Evolutionary conservation across 495 filamentous ascomycete genomes (phyloP).

Genomic region (Neurospora sublineolata): DNA sequence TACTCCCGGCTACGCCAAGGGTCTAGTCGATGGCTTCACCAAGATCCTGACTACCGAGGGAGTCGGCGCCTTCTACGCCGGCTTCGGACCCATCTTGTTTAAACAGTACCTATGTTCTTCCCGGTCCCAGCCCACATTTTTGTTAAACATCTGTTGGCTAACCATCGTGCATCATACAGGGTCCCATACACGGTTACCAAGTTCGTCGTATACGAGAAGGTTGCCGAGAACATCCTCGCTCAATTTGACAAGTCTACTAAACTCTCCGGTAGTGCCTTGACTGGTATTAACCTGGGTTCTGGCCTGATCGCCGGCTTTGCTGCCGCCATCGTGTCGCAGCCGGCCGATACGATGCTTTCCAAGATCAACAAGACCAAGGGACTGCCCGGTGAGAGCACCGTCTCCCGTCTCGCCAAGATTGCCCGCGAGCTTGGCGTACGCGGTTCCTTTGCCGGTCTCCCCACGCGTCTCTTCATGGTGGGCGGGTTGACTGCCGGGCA

Average conservation of each 20-base stretch:
- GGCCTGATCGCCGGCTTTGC: conserved; percentile 82
- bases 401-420: conserved; percentile 66
- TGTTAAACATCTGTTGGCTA: not conserved
- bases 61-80: conserved; percentile 60
- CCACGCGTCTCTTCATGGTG: conserved; percentile 63
- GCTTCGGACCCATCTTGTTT: conserved; percentile 63
- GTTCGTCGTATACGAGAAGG: conserved; percentile 85
- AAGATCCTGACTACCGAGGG: conserved; percentile 59
- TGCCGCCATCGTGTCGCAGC: conserved; percentile 73
- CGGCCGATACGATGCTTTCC: conserved; percentile 78
- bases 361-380: conserved; percentile 90
- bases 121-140: conserved; percentile 1
- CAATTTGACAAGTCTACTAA: conserved; percentile 50
- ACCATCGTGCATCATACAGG: conserved; percentile 5
- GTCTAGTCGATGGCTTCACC: conserved; percentile 48
- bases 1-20: conserved; percentile 53
- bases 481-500: conserved; percentile 67
- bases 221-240: conserved; percentile 51
- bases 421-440: conserved; percentile 63
- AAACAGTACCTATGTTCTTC: conserved; percentile 45
- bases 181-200: conserved; percentile 87
- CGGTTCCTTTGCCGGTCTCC: conserved; percentile 67
- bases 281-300: conserved; percentile 67
- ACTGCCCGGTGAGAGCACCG: conserved; percentile 65
- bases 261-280: conserved; percentile 50